Evolutionary conservation across 1,139 yeast species (phyloP).

Genomic region (Hansenula lynferdii): DNA sequence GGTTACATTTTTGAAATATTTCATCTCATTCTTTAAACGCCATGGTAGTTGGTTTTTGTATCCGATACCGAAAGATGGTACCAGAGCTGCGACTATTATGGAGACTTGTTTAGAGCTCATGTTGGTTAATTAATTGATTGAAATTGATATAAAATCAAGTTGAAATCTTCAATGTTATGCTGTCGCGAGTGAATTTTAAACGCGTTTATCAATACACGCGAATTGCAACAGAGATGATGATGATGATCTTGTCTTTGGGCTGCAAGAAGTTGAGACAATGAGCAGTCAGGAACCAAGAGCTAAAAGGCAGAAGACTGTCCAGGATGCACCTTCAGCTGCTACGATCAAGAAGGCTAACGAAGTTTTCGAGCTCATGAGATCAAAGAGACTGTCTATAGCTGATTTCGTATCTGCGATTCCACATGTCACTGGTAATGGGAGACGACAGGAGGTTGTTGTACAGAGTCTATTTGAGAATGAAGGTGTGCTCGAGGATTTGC

Average conservation of each 20-base stretch:
- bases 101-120: slow-evolving; percentile 35
- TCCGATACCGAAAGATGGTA: slow-evolving; percentile 85
- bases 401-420: slow-evolving; percentile 1
- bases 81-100: slow-evolving; percentile 77
- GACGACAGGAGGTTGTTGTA: slow-evolving; percentile 1
- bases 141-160: not conserved
- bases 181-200: not conserved
- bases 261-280: too few species aligned
- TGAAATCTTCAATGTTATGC: not conserved
- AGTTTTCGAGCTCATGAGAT: slow-evolving; percentile 2
- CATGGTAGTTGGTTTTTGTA: slow-evolving; percentile 80
- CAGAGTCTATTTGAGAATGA: slow-evolving; percentile 1
- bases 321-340: not conserved
- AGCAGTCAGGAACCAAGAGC: not conserved
- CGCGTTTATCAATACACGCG: not conserved
- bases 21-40: slow-evolving; percentile 81
- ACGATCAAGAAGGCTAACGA: slow-evolving; percentile 3
- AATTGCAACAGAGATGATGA: not conserved
- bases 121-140: not conserved
- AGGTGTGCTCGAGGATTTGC: not conserved
- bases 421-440: slow-evolving; percentile 1
- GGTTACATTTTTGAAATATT: slow-evolving; percentile 76
- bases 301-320: not conserved
- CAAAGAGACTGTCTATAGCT: not conserved
- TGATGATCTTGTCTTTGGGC: not conserved